Evolutionary conservation across 331 rosid species (phyloP).

Genomic region (Malus hybrid): DNA sequence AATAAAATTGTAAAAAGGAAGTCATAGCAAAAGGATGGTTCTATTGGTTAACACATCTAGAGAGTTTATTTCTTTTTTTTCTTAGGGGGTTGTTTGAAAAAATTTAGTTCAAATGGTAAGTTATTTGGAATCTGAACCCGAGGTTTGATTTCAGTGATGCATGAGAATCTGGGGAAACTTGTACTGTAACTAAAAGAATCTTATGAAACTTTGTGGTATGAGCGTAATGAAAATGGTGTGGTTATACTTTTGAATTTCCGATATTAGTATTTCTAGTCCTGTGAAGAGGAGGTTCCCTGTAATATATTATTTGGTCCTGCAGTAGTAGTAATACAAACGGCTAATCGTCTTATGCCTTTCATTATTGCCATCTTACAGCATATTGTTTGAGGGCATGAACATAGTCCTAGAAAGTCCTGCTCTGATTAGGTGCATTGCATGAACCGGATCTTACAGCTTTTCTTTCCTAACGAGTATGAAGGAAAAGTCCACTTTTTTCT

Average conservation of each 20-base stretch:
- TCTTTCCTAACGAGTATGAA: not conserved
- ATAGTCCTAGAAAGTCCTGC: constrained; percentile 1
- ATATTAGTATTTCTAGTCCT: not conserved
- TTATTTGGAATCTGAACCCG: not conserved
- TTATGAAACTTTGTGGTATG: not conserved
- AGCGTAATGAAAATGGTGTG: not conserved
- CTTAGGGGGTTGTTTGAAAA: not conserved
- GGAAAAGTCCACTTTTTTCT: constrained; percentile 12
- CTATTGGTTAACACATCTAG: not conserved
- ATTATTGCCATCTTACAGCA: no score
- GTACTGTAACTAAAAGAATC: not conserved
- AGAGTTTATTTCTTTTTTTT: not conserved
- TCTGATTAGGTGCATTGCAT: not conserved
- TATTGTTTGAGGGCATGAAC: not conserved
- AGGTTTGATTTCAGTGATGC: not conserved
- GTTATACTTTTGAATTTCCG: not conserved
- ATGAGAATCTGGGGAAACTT: not conserved
- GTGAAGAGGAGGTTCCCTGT: not conserved
- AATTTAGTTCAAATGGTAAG: not conserved
- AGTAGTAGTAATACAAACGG: not conserved
- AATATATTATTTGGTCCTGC: not conserved
- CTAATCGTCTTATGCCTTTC: not conserved
- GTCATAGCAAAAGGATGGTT: no score
- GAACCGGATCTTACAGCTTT: not conserved
- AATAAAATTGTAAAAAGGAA: no score